Conservation (phyloP, 371 early-diverging fungal species). For the Saksenaea vasiformis region DNA sequence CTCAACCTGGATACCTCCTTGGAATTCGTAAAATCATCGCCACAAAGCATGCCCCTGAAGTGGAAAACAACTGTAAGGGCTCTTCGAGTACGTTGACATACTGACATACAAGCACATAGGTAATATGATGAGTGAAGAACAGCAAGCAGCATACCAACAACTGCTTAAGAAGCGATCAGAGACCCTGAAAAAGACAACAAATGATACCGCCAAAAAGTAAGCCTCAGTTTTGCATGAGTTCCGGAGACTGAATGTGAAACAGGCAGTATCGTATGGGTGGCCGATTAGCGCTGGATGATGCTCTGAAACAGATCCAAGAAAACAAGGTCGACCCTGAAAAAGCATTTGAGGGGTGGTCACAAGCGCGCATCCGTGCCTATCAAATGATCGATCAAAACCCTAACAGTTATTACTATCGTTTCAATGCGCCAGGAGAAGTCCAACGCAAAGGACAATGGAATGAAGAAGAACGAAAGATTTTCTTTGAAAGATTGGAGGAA, state of each 20-base stretch:
- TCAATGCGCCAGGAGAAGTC: constrained; percentile 93
- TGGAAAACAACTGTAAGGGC: constrained; percentile 17
- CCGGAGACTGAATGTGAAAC: background rate
- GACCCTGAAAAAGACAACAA: constrained; percentile 76
- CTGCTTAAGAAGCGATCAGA: constrained; percentile 80
- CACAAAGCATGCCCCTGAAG: constrained; percentile 48
- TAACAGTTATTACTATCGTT: constrained; percentile 95
- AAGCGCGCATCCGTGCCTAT: constrained; percentile 87
- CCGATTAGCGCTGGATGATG: constrained; percentile 82
- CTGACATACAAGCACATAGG: constrained; percentile 5
- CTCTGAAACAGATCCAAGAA: constrained; percentile 78
- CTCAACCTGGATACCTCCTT: constrained; percentile 68
- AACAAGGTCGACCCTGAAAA: constrained; percentile 61
- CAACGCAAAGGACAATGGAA: constrained; percentile 90
- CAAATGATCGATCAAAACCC: constrained; percentile 86
- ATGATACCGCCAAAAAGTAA: constrained; percentile 76
- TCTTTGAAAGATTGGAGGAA: constrained; percentile 77
- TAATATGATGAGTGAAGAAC: constrained; percentile 71
- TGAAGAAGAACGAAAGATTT: constrained; percentile 74
- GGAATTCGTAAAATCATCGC: constrained; percentile 76
- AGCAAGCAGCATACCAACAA: constrained; percentile 80
- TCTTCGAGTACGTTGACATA: background rate
- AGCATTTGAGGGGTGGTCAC: constrained; percentile 90
- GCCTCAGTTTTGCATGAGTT: constrained; percentile 1
- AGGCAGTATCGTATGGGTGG: constrained; percentile 78